phyloP scores from a whole-genome alignment of 805 yeast species.

The Brettanomyces sp. region DNA sequence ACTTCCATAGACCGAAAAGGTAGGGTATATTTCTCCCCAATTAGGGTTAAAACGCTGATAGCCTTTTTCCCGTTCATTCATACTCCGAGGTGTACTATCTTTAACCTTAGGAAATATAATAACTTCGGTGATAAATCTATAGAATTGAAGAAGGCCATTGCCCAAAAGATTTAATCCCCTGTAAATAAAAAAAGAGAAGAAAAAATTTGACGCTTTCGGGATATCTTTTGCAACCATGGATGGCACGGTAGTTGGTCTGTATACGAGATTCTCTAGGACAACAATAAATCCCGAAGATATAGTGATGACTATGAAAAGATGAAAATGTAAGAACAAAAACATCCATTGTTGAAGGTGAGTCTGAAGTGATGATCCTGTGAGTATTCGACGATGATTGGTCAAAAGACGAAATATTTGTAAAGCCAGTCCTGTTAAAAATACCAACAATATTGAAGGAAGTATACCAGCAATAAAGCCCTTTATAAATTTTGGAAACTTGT shows the following conservation, averaged over 20 bases:
- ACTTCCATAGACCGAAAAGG: conserved; percentile 66
- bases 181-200: conserved; percentile 65
- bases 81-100: conserved; percentile 57
- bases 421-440: conserved; percentile 54
- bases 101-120: conserved; percentile 24
- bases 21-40: conserved; percentile 78
- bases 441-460: conserved; percentile 58
- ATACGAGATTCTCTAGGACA: conserved; percentile 49
- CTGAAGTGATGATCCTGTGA: conserved; percentile 57
- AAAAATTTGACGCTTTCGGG: conserved; percentile 82
- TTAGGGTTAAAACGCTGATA: conserved; percentile 34
- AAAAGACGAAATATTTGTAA: conserved; percentile 48
- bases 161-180: conserved; percentile 75
- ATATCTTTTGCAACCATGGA: conserved; percentile 64
- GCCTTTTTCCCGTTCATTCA: conserved; percentile 28
- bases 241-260: conserved; percentile 67
- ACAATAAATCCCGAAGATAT: conserved; percentile 71
- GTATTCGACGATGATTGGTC: conserved; percentile 45
- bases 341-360: conserved; percentile 69
- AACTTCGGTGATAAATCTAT: conserved; percentile 34
- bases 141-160: conserved; percentile 53
- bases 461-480: conserved; percentile 50
- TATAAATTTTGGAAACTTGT: conserved; percentile 42
- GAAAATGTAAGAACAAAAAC: conserved; percentile 71
- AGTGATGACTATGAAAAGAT: conserved; percentile 76